Evolutionary conservation across 371 early-diverging fungal genomes (phyloP).

Genomic region (Batrachochytrium dendrobatidis): DNA sequence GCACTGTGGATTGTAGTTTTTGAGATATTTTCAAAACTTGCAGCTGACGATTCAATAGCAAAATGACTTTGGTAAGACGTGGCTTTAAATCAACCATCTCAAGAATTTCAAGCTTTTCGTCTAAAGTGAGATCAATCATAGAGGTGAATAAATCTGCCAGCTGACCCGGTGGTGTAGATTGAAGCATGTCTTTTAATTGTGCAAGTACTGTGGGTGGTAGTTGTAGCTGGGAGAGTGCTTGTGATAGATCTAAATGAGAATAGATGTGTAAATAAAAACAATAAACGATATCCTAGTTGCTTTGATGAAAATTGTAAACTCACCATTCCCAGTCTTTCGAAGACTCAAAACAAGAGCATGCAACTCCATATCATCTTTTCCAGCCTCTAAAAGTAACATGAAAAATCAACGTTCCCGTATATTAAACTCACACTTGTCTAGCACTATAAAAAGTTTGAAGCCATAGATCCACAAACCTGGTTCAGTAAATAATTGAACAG

Average conservation of each 20-base stretch:
- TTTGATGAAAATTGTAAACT: not conserved
- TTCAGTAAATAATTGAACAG: constrained; percentile 18
- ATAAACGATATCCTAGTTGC: constrained; percentile 19
- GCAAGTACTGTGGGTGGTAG: constrained; percentile 56
- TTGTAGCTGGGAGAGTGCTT: constrained; percentile 50
- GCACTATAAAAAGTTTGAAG: too few species aligned
- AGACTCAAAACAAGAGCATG: constrained; percentile 52
- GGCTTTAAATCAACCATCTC: constrained; percentile 50
- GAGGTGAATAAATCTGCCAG: constrained; percentile 67
- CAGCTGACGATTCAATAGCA: constrained; percentile 69
- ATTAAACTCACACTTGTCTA: too few species aligned
- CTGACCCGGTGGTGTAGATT: constrained; percentile 51
- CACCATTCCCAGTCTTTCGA: constrained; percentile 48
- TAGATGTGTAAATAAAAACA: constrained; percentile 20
- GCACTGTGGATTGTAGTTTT: constrained; percentile 71
- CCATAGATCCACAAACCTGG: constrained; percentile 18
- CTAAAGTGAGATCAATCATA: constrained; percentile 61
- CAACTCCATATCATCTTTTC: constrained; percentile 45
- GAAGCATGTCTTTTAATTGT: constrained; percentile 60
- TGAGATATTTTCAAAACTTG: constrained; percentile 75
- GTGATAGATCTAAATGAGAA: constrained; percentile 25
- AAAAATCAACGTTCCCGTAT: too few species aligned
- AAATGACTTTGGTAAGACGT: constrained; percentile 51
- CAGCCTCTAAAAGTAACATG: constrained; percentile 15
- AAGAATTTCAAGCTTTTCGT: constrained; percentile 64